Evolutionary conservation across 805 yeast species (phyloP).

Genomic region (Kregervanrija delftensis): DNA sequence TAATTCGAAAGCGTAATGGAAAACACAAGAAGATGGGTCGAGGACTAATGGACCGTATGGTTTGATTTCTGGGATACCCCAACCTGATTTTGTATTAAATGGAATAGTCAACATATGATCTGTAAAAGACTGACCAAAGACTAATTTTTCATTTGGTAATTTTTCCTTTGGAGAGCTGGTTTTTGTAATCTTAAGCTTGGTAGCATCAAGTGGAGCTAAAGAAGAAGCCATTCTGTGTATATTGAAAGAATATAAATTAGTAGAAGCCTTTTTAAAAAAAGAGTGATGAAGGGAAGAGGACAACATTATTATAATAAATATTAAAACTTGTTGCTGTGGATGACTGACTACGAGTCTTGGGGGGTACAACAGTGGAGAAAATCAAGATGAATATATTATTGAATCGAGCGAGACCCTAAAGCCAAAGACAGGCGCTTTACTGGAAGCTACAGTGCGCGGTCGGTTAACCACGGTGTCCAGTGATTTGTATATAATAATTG

Average conservation of each 20-base stretch:
- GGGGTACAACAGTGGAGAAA: background rate
- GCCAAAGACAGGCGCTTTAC: too few species aligned
- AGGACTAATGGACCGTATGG: slow-evolving; percentile 73
- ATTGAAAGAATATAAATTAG: background rate
- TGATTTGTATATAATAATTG: too few species aligned
- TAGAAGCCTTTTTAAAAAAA: background rate
- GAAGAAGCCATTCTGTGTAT: slow-evolving; percentile 19
- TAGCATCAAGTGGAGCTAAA: slow-evolving; percentile 40
- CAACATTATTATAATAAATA: slow-evolving; percentile 2
- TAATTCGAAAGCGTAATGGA: slow-evolving; percentile 92
- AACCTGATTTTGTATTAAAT: slow-evolving; percentile 73
- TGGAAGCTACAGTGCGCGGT: too few species aligned
- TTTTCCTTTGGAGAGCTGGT: slow-evolving; percentile 45
- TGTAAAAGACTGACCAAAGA: slow-evolving; percentile 73
- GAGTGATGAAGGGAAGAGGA: slow-evolving; percentile 1
- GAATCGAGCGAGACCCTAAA: background rate
- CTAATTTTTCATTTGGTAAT: slow-evolving; percentile 54
- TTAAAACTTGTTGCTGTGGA: background rate
- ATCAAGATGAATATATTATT: background rate
- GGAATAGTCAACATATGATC: slow-evolving; percentile 84
- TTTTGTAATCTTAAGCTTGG: slow-evolving; percentile 43
- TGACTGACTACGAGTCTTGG: background rate
- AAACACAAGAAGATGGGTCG: slow-evolving; percentile 86
- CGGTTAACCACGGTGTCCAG: too few species aligned
- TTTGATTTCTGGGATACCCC: slow-evolving; percentile 83